Percentiles rank a stretch among this genome's conserved stretches.
Evolutionary conservation across 768 basidiomycete species (phyloP).

Genomic region (Suillus fuscotomentosus): DNA sequence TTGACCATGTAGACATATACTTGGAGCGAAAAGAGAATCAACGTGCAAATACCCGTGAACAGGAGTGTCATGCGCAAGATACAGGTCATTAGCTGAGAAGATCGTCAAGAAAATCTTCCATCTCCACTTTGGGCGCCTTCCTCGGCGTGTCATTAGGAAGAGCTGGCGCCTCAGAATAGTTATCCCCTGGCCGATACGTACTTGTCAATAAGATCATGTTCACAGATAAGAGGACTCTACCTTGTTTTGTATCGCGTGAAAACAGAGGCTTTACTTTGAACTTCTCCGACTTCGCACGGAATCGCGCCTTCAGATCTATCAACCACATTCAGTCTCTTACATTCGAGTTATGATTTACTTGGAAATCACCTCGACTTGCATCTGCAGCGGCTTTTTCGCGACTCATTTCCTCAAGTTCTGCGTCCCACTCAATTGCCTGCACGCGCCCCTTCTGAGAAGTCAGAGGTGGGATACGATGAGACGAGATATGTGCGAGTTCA

Average conservation of each 20-base stretch:
- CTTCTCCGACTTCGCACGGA: constrained; percentile 53
- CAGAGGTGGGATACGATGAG: constrained; percentile 17
- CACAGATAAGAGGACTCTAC: constrained; percentile 19
- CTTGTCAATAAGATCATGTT: background rate
- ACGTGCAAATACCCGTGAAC: background rate
- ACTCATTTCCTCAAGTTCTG: constrained; percentile 59
- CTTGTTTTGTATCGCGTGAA: constrained; percentile 37
- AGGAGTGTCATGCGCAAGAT: background rate
- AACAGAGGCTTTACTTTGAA: constrained; percentile 38
- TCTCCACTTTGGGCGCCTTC: constrained; percentile 49
- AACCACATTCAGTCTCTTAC: background rate
- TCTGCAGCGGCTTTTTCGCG: constrained; percentile 74
- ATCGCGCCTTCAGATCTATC: constrained; percentile 58
- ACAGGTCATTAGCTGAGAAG: constrained; percentile 40
- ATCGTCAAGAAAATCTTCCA: constrained; percentile 76
- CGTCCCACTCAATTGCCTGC: constrained; percentile 61
- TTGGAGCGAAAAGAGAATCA: background rate
- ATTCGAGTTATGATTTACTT: background rate
- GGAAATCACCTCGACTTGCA: constrained; percentile 55
- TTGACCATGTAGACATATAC: background rate
- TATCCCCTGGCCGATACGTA: constrained; percentile 25
- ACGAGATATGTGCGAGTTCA: constrained; percentile 52
- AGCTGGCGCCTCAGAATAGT: constrained; percentile 49
- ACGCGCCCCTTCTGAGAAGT: constrained; percentile 57
- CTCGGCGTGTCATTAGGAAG: constrained; percentile 40